Base-by-base conservation (phyloP, 805 yeast species). In the Brettanomyces bruxellensis region DNA sequence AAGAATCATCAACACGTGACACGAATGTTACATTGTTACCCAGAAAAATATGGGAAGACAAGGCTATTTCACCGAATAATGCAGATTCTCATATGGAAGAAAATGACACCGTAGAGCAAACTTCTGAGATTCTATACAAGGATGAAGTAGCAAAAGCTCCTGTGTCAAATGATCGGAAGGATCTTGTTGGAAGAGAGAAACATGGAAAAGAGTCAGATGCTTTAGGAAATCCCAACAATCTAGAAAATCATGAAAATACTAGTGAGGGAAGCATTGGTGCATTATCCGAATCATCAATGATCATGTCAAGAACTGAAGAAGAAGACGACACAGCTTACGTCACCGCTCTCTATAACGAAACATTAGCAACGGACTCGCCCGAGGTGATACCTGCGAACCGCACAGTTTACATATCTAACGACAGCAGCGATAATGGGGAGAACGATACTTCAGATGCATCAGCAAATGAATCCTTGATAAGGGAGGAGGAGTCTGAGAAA, bases 211-310 rank as follows among this genome's bases (percentile, higher is more conserved):
- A 28, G 11, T 28, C 32, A 28, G 41, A 22, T 13, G 18, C 9
- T 30, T 30, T 25, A 6, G 38, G 4, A 23, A 41, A 13, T 11
- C 25, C 38, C 11, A 43, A 34, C 11, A 2, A 9, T 9, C 32
- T 28, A 28, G 32, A 28, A 28, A 6, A 28, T 28, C 32, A 28
- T 28, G 38, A 12, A n/a, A 8, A 35, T n/a, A 12, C n/a, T 18
- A 14, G 25, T 5, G 43, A n/a, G n/a, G 43, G 32, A 18, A 25
- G 23, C 32, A 40, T 49, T 8, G 56, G 52, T 3, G 46, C 51
- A 8, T 55, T 57, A 18, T 61, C 63, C 4, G 61, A 62, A 43
- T 58, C 64, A 4, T 60, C 62, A 6, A 46, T 55, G 14, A 51
- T 60, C 34, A 51, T 47, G 30, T 45, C 44, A 7, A 54, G 47